Evolutionary conservation across 2,329 filamentous ascomycete genomes (phyloP).

Genomic region (Penicillium expansum): DNA sequence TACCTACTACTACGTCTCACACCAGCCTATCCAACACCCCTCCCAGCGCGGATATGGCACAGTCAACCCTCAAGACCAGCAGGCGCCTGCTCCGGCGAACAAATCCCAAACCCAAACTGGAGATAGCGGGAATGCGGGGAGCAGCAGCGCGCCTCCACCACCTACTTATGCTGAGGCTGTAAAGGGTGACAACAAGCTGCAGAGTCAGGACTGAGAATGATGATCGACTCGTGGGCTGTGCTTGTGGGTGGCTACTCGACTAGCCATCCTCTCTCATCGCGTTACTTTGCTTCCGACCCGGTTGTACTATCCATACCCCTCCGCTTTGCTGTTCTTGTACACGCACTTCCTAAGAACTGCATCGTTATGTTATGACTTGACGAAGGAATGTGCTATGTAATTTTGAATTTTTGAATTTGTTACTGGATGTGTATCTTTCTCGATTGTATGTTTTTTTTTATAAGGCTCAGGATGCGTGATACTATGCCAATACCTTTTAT

Average conservation of each 20-base stretch:
- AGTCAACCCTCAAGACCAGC: constrained; percentile 32
- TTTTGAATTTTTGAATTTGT: constrained; percentile 7
- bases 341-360: neutral
- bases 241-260: neutral
- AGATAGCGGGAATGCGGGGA: constrained; percentile 19
- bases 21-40: constrained; percentile 38
- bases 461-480: neutral
- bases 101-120: constrained; percentile 24
- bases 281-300: neutral
- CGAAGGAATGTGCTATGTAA: constrained; percentile 22
- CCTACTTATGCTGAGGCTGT: constrained; percentile 90
- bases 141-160: constrained; percentile 50
- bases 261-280: neutral
- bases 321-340: neutral
- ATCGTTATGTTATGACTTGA: constrained; percentile 20
- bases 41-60: constrained; percentile 40
- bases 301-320: constrained; percentile 1
- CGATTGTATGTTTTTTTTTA: neutral
- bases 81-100: constrained; percentile 17
- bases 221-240: neutral
- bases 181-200: constrained; percentile 86
- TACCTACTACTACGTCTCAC: constrained; percentile 73
- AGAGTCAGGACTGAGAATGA: constrained; percentile 57
- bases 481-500: neutral
- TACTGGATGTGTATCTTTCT: neutral